Base-by-base conservation (phyloP, 2,329 filamentous ascomycete genomes). In the Ophiostoma perfectum region DNA sequence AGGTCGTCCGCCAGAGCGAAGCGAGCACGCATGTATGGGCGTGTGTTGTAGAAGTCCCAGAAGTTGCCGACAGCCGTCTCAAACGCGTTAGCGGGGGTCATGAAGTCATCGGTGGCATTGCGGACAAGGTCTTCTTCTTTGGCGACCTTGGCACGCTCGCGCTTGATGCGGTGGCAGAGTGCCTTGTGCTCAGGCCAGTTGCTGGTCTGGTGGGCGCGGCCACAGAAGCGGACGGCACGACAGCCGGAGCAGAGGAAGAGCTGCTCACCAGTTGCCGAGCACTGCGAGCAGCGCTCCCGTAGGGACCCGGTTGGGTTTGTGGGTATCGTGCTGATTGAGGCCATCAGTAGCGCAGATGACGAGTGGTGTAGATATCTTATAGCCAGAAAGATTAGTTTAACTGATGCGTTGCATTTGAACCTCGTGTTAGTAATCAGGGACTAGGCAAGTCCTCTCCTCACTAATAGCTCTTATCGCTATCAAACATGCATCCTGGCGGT, bases 21-120 rank as follows among this genome's bases (percentile, higher is more conserved):
- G 38, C 77, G 77, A 1, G 76, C 74, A 36, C 68, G 69, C 77
- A 81, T 80, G 74, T 80, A 81, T 66, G 72, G 67, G 42, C 75
- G 75, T 11, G 78, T 80, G 5, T 68, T 71, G 3, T 55, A 0
- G 7, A 76, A 71, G 2, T 69, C 72, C 75, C 76, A 79, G 71
- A 81, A 80, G 5, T 72, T 52, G 6, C 78, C 78, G 6, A 76
- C 75, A n/a, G 67, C 27, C 16, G 70, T 38, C 11, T 38, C 55
- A 60, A 60, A 60, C 9, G 55, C 8, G 27, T 60, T 38, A 1
- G 9, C 55, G 27, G 27, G 55, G 9, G 55, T 60, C 27, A 9
- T 14, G 12, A 12, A n/a, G 36, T 38, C 18, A 7, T 27, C 18
- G 7, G 3, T 12, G 18, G 52, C 52, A 36, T 58, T 6, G 52